phyloP scores from a whole-genome alignment of 805 yeast genomes.

The Ogataea nitratoaversa region DNA sequence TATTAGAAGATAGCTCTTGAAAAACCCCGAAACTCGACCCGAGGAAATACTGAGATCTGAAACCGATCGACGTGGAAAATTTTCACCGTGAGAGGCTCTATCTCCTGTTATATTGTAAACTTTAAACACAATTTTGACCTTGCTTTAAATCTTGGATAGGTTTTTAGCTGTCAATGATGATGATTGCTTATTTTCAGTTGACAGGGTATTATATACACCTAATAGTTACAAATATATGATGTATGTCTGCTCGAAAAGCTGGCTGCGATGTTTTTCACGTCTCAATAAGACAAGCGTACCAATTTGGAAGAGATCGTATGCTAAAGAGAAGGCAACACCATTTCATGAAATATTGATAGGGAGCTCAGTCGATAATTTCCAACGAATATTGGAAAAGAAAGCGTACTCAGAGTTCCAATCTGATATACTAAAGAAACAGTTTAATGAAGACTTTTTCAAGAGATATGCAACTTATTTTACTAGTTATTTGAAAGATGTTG shows the following conservation, averaged over 20 bases:
- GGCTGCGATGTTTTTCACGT: neutral
- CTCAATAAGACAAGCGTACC: neutral
- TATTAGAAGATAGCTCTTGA: no score
- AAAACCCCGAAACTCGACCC: no score
- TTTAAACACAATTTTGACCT: no score
- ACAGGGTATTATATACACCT: no score
- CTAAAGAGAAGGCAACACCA: neutral
- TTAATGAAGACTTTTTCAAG: constrained; percentile 10
- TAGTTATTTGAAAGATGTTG: constrained; percentile 1
- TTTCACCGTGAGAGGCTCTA: no score
- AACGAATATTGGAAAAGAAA: neutral
- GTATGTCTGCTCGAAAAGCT: neutral
- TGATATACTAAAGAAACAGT: constrained; percentile 8
- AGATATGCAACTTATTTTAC: constrained; percentile 5
- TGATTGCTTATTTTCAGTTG: no score
- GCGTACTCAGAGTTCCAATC: constrained; percentile 8
- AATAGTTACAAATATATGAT: no score
- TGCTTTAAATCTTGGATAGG: no score
- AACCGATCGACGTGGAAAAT: no score
- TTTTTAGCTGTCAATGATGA: no score
- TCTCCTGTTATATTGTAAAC: no score
- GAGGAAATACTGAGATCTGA: no score
- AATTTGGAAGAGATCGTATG: neutral
- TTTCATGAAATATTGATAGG: neutral
- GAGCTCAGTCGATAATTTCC: neutral